phyloP scores from a whole-genome alignment of 768 basidiomycete genomes.

The Lactarius deliciosus region DNA sequence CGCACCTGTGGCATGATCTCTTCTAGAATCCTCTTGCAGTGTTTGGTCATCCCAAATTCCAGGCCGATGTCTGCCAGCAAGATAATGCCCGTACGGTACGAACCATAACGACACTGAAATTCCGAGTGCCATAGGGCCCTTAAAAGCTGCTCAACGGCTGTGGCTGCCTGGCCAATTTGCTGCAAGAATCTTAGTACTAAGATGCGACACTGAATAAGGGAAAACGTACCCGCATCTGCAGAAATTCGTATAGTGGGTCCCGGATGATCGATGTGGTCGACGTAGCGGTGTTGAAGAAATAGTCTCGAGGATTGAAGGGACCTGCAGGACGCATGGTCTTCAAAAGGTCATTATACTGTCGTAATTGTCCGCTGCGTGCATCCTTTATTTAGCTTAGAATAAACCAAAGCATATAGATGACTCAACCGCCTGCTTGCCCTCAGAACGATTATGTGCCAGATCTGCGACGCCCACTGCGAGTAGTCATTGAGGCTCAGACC shows the following conservation, averaged over 20 bases:
- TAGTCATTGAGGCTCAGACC: conserved; percentile 65
- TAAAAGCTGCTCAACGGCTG: conserved; percentile 63
- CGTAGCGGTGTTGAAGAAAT: conserved; percentile 46
- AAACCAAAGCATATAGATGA: background rate
- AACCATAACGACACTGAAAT: conserved; percentile 64
- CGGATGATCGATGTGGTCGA: conserved; percentile 40
- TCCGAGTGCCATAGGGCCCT: conserved; percentile 78
- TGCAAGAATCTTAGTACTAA: conserved; percentile 34
- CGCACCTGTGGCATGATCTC: conserved; percentile 81
- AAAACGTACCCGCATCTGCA: conserved; percentile 41
- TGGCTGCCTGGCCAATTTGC: conserved; percentile 63
- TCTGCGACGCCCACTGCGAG: conserved; percentile 66
- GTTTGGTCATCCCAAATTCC: conserved; percentile 73
- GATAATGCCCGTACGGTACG: conserved; percentile 68
- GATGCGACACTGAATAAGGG: background rate
- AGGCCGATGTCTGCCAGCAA: conserved; percentile 76
- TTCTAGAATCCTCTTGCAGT: conserved; percentile 62
- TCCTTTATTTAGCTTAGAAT: conserved; percentile 9
- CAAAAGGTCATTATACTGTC: conserved; percentile 65
- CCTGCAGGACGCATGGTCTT: conserved; percentile 58
- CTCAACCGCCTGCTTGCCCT: conserved; percentile 65
- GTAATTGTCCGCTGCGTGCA: conserved; percentile 57
- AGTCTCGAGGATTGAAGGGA: conserved; percentile 54
- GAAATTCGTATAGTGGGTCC: conserved; percentile 45
- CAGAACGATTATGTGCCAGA: conserved; percentile 75